These are phyloP conservation scores for Salmacisia buchloeana DNA, from an alignment of 1,284 basidiomycete genomes.

Conservation along the genomic window DNA sequence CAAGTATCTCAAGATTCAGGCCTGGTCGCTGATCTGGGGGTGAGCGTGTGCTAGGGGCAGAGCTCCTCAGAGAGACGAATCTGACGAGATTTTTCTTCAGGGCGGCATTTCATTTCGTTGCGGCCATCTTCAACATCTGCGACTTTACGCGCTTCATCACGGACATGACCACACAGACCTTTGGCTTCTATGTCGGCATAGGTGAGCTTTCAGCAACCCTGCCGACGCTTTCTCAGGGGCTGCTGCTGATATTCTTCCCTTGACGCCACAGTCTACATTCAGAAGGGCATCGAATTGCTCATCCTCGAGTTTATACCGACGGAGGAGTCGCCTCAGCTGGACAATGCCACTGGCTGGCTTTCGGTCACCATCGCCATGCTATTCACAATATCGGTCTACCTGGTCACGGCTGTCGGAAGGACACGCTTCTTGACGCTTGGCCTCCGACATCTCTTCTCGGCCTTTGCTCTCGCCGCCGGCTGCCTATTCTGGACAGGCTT, in stretches of 20 bases:
- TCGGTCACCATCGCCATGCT: slow-evolving; percentile 53
- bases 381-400: slow-evolving; percentile 52
- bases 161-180: slow-evolving; percentile 88
- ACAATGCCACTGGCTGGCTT: slow-evolving; percentile 52
- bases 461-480: slow-evolving; percentile 52
- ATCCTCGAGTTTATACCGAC: slow-evolving; percentile 48
- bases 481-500: slow-evolving; percentile 54
- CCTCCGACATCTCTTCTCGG: slow-evolving; percentile 47
- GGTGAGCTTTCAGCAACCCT: slow-evolving; percentile 10
- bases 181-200: slow-evolving; percentile 63
- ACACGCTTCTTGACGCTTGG: slow-evolving; percentile 49
- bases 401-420: slow-evolving; percentile 33
- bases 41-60: no score
- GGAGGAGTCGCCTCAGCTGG: slow-evolving; percentile 18
- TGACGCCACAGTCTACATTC: slow-evolving; percentile 51
- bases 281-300: slow-evolving; percentile 54
- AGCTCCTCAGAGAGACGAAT: no score
- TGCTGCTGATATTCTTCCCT: no score
- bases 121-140: slow-evolving; percentile 67
- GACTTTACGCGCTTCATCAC: slow-evolving; percentile 50
- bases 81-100: no score
- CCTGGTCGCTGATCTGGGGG: slow-evolving; percentile 86
- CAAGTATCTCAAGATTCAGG: slow-evolving; percentile 42
- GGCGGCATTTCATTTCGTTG: slow-evolving; percentile 84
- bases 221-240: not conserved